phyloP scores from a whole-genome alignment of 1,139 yeast genomes.

The Debaryomycetaceae sp. region DNA sequence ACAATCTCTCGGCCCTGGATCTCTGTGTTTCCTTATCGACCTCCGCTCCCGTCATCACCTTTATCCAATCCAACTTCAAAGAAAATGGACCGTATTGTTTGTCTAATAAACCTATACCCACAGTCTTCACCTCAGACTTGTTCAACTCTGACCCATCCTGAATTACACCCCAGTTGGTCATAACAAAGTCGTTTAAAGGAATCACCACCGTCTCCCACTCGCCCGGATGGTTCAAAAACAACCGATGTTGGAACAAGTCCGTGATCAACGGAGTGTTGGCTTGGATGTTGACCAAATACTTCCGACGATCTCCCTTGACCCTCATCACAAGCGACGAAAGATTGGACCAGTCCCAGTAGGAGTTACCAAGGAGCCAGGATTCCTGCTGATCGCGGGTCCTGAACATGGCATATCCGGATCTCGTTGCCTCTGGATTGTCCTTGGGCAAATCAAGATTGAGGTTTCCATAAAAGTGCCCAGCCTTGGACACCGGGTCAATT shows the following conservation, averaged over 20 bases:
- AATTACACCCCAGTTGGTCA: constrained; percentile 80
- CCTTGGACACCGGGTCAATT: constrained; percentile 28
- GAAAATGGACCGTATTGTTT: constrained; percentile 75
- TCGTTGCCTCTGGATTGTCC: constrained; percentile 61
- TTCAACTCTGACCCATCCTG: constrained; percentile 65
- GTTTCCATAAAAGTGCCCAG: constrained; percentile 68
- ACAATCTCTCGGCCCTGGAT: constrained; percentile 26
- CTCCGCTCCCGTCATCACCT: constrained; percentile 60
- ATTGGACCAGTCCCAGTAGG: constrained; percentile 62
- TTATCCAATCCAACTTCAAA: constrained; percentile 69
- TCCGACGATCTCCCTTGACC: constrained; percentile 71
- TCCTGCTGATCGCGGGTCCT: constrained; percentile 64
- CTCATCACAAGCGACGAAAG: constrained; percentile 60
- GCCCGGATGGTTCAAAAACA: constrained; percentile 71
- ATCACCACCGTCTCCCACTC: constrained; percentile 83
- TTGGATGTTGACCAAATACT: constrained; percentile 76
- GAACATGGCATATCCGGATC: constrained; percentile 86
- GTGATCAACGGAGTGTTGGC: constrained; percentile 76
- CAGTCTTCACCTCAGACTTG: constrained; percentile 61
- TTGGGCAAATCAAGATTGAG: constrained; percentile 73
- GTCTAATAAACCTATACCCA: constrained; percentile 79
- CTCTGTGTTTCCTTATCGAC: constrained; percentile 35
- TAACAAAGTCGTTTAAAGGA: constrained; percentile 73
- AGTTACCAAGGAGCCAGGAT: constrained; percentile 44
- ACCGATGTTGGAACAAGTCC: constrained; percentile 78